Percentiles rank a stretch among this genome's conserved stretches.
Conservation (phyloP, 176 grass and related monocot genomes). For the Triticum turgidum region DNA sequence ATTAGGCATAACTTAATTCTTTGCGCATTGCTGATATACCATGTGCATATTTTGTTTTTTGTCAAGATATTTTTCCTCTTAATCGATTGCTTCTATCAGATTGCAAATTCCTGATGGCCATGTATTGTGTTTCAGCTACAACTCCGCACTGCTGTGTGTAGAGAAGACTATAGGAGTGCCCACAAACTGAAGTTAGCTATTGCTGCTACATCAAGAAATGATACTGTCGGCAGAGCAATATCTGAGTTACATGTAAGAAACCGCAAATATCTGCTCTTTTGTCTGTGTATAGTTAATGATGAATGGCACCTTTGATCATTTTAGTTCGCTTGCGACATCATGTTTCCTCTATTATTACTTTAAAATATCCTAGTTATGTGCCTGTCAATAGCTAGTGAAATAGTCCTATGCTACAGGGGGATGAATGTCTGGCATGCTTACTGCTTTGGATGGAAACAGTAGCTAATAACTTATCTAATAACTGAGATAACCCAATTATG, state of each 20-base stretch:
- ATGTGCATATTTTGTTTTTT: conserved; percentile 6
- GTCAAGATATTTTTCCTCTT: not conserved
- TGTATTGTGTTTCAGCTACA: conserved; percentile 66
- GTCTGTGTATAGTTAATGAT: conserved; percentile 28
- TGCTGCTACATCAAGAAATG: conserved; percentile 56
- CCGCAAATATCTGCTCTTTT: conserved; percentile 31
- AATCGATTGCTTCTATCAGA: not conserved
- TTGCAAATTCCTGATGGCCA: conserved; percentile 30
- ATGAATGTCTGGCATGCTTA: not conserved
- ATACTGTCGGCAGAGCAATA: conserved; percentile 76
- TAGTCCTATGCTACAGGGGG: not conserved
- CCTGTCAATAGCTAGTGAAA: not conserved
- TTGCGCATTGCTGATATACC: not conserved
- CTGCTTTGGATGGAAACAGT: conserved; percentile 20
- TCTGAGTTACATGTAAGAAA: conserved; percentile 75
- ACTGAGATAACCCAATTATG: conserved; percentile 31
- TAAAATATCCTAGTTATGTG: not conserved
- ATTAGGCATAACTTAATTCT: not conserved
- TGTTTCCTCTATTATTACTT: not conserved
- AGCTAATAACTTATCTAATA: conserved; percentile 19
- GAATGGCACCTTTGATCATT: not conserved
- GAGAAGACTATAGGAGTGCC: conserved; percentile 82
- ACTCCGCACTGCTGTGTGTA: conserved; percentile 61
- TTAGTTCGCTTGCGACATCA: not conserved
- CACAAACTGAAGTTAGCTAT: conserved; percentile 82